Conservation (phyloP, 2,329 filamentous ascomycete species). For the Rasamsonia emersonii region DNA sequence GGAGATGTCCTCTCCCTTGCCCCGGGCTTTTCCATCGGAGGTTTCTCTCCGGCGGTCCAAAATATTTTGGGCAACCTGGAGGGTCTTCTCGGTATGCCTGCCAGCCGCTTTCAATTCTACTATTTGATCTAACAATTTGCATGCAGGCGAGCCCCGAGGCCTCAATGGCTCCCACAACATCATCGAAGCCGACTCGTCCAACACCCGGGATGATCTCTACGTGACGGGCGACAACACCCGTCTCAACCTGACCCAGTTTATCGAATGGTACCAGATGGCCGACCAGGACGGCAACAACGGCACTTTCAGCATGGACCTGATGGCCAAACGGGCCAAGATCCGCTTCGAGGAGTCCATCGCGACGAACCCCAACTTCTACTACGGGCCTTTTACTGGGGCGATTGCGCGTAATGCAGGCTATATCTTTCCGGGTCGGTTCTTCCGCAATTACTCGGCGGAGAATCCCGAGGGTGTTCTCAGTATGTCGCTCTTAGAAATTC, state of each 20-base stretch:
- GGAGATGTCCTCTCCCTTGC: conserved; percentile 44
- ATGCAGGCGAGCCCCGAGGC: conserved; percentile 37
- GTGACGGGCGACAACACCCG: conserved; percentile 41
- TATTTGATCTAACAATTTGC: conserved; percentile 3
- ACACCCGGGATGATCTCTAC: conserved; percentile 47
- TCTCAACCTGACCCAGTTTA: conserved; percentile 46
- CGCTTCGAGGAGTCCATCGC: conserved; percentile 42
- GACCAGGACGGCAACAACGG: conserved; percentile 19
- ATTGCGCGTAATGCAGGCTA: conserved; percentile 43
- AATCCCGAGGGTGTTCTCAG: conserved; percentile 30
- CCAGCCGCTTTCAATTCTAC: background rate
- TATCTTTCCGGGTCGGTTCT: conserved; percentile 36
- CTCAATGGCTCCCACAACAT: conserved; percentile 47
- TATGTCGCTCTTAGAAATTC: conserved; percentile 14
- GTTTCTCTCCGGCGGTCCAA: conserved; percentile 28
- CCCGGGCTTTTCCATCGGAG: conserved; percentile 46
- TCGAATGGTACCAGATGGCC: conserved; percentile 38
- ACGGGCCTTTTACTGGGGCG: conserved; percentile 44
- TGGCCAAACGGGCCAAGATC: conserved; percentile 36
- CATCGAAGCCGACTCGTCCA: conserved; percentile 47
- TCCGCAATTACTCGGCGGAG: conserved; percentile 38
- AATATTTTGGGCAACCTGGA: conserved; percentile 37
- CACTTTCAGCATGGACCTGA: conserved; percentile 34
- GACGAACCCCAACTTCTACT: conserved; percentile 48
- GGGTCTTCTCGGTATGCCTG: conserved; percentile 32